phyloP scores from a whole-genome alignment of 352 stramenopile species.

The Sclerospora graminicola region DNA sequence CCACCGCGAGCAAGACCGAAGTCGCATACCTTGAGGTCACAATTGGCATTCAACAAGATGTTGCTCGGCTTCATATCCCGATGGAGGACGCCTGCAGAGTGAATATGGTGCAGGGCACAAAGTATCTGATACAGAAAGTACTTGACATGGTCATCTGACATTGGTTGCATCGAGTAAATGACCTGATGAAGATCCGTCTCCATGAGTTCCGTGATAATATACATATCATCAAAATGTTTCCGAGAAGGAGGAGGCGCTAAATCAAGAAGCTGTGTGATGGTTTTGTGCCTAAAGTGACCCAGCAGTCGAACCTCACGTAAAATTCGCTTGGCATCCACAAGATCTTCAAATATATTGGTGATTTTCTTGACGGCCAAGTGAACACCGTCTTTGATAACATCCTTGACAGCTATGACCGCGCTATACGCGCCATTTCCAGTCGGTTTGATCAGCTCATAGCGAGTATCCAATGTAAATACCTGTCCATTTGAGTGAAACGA shows the following conservation, averaged over 20 bases:
- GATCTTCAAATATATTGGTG: conserved; percentile 74
- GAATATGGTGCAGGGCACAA: conserved; percentile 70
- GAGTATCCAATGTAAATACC: too few relatives aligned
- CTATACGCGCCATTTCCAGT: conserved; percentile 76
- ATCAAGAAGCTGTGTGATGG: conserved; percentile 63
- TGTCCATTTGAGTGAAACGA: too few relatives aligned
- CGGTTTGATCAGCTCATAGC: too few relatives aligned
- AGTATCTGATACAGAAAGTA: conserved; percentile 83
- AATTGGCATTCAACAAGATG: conserved; percentile 92
- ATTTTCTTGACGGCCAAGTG: conserved; percentile 83
- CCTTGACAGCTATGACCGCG: conserved; percentile 68
- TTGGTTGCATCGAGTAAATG: conserved; percentile 60
- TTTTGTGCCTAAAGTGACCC: conserved; percentile 60
- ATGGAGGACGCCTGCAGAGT: conserved; percentile 81
- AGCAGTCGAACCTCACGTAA: conserved; percentile 79
- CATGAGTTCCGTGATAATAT: conserved; percentile 81
- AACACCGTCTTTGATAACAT: conserved; percentile 76
- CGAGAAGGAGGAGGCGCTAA: conserved; percentile 70
- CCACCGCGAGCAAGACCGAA: conserved; percentile 83
- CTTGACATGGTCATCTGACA: conserved; percentile 68
- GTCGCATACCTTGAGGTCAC: conserved; percentile 88
- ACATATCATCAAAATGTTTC: conserved; percentile 69
- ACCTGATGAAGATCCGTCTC: conserved; percentile 73
- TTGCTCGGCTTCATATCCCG: conserved; percentile 96
- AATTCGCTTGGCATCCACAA: conserved; percentile 79